Evolutionary conservation across 148 eudicot species (phyloP).

Genomic region (Vaccinium myrtillus): DNA sequence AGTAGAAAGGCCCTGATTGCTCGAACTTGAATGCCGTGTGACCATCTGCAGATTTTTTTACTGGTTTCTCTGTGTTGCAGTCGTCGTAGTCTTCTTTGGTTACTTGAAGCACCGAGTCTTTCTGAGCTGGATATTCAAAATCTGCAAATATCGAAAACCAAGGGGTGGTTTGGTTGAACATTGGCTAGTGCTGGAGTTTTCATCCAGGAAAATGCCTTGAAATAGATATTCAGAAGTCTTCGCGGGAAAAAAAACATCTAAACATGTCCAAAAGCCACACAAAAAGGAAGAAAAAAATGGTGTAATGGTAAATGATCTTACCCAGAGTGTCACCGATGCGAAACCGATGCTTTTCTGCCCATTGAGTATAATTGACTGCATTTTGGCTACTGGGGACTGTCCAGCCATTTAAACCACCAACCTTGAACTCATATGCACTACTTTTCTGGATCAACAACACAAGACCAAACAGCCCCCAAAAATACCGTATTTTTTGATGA

Average conservation of each 20-base stretch:
- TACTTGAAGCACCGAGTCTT: slow-evolving; percentile 70
- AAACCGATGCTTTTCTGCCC: slow-evolving; percentile 75
- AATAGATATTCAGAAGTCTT: not conserved
- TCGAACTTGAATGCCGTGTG: slow-evolving; percentile 49
- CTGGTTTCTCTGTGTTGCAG: slow-evolving; percentile 57
- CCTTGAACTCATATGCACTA: slow-evolving; percentile 52
- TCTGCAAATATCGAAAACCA: slow-evolving; percentile 31
- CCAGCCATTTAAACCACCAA: slow-evolving; percentile 83
- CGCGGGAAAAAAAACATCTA: not conserved
- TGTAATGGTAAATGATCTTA: slow-evolving; percentile 25
- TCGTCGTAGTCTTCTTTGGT: slow-evolving; percentile 58
- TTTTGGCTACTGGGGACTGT: slow-evolving; percentile 47
- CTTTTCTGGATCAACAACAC: slow-evolving; percentile 43
- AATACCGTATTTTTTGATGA: slow-evolving; percentile 13
- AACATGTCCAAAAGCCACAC: not conserved
- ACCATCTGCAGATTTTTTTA: slow-evolving; percentile 30
- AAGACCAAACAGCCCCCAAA: slow-evolving; percentile 39
- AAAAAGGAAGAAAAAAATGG: not conserved
- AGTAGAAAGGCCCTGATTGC: slow-evolving; percentile 72
- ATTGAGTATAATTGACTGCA: slow-evolving; percentile 48
- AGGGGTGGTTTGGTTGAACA: not conserved
- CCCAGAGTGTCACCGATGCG: slow-evolving; percentile 70
- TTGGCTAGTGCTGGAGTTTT: not conserved
- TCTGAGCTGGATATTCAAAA: slow-evolving; percentile 50
- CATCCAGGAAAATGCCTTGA: not conserved